Base-by-base conservation (phyloP, 2,329 filamentous ascomycete genomes). In the Talaromyces sp. region DNA sequence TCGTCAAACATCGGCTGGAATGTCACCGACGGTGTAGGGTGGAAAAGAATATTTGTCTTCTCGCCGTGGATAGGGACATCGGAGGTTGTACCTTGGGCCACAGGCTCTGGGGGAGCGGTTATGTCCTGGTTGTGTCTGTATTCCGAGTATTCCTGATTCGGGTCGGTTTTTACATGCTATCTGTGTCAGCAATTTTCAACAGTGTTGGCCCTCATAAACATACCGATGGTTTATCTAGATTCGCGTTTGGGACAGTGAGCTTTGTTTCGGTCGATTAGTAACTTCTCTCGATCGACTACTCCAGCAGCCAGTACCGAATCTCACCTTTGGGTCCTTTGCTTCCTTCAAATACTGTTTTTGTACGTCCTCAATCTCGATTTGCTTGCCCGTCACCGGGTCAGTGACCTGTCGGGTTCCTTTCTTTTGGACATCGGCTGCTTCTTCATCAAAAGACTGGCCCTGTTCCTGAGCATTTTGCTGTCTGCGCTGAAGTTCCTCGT, bases 21-120 rank as follows among this genome's bases (percentile, higher is more conserved):
- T 80, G 89, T 92, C 69, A 97, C 86, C 0, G 90, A 90, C 0
- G 94, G 94, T 0, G 94, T 98, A 17, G 95, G 94, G 77, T 97
- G 94, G 78, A 98, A 98, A 35, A 97, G 85, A 19, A 98, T 89
- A 68, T 97, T 97, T 3, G 95, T 98, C 84, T 95, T 97, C 75
- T 98, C 94, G 72, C 93, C 94, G 73, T 93, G 91, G 66, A 98
- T 96, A 3, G 95, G 95, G 1, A 98, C 93, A 77, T 98, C 95
- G 31, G 92, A 93, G 0, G 94, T 98, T 39, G 89, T 87, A 27
- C 92, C 92, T 65, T 89, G 85, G 17, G 89, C 88, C 22, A 97
- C 83, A 0, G 94, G 94, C 69, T 96, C 93, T 1, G 94, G 94
- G 2, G 94, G 94, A 0, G 94, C 91, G 0, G 92, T 96, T 65